Evolutionary conservation across 306 rosid species (phyloP).

Genomic region (Psophocarpus tetragonolobus): DNA sequence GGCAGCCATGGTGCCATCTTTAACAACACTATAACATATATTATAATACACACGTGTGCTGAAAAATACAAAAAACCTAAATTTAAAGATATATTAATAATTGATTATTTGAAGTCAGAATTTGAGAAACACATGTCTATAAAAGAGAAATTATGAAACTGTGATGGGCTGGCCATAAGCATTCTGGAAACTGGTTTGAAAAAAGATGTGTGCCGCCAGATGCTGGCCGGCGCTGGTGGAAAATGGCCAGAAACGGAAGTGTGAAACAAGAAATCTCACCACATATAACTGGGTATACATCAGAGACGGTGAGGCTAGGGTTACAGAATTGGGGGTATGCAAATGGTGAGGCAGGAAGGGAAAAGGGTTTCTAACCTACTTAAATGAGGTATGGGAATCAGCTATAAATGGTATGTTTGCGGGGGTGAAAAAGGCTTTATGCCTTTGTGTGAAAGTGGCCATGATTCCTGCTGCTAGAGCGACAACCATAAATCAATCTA

Average conservation of each 20-base stretch:
- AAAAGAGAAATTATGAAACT: not conserved
- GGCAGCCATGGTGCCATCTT: too few species aligned
- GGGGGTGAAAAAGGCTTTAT: not conserved
- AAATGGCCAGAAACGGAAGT: not conserved
- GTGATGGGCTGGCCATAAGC: not conserved
- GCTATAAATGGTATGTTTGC: not conserved
- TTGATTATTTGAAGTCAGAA: not conserved
- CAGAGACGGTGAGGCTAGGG: not conserved
- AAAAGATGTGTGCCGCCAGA: not conserved
- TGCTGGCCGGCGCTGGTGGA: not conserved
- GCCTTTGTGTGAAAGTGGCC: not conserved
- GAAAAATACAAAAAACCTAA: too few species aligned
- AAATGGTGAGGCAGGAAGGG: not conserved
- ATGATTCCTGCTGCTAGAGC: not conserved
- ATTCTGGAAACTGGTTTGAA: not conserved
- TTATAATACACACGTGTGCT: not conserved
- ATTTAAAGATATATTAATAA: not conserved
- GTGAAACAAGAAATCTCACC: not conserved
- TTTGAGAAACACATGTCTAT: not conserved
- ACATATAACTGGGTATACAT: not conserved
- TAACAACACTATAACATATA: not conserved
- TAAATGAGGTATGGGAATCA: not conserved
- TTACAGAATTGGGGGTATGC: not conserved
- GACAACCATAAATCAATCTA: not conserved
- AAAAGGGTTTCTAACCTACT: not conserved